These are phyloP conservation scores for Eudorina sp. DNA, from an alignment of 139 green algal species.

Conservation along the genomic window DNA sequence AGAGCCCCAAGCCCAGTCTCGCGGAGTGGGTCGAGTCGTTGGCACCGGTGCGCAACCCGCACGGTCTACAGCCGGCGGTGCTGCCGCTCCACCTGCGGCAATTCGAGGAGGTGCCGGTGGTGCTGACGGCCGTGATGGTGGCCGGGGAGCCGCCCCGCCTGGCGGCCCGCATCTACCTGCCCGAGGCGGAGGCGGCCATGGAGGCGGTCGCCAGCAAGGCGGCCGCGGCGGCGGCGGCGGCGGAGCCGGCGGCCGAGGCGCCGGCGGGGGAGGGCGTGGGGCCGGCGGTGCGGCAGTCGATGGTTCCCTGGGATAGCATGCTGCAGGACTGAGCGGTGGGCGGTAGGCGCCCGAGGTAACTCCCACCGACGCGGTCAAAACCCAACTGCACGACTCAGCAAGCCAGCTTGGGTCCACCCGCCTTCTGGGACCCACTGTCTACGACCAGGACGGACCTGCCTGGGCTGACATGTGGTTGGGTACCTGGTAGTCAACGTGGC, in stretches of 20 bases:
- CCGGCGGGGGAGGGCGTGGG: not conserved
- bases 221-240: not conserved
- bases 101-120: conserved; percentile 12
- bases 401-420: too few species aligned
- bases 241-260: not conserved
- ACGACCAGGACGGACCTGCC: not conserved
- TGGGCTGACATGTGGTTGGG: not conserved
- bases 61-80: conserved; percentile 36
- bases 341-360: not conserved
- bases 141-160: conserved; percentile 16
- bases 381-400: too few species aligned
- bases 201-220: not conserved
- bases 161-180: not conserved
- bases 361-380: too few species aligned
- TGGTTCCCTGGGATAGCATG: conserved; percentile 12
- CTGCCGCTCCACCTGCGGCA: conserved; percentile 57
- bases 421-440: not conserved
- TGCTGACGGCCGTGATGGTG: conserved; percentile 10
- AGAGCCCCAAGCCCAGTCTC: not conserved
- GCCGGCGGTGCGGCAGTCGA: not conserved
- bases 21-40: conserved; percentile 46
- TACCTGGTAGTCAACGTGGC: not conserved
- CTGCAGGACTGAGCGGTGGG: conserved; percentile 10
- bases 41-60: conserved; percentile 51
- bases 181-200: not conserved